Evolutionary conservation across 148 eudicot species (phyloP).

Genomic region (Nepenthes mirabilis): DNA sequence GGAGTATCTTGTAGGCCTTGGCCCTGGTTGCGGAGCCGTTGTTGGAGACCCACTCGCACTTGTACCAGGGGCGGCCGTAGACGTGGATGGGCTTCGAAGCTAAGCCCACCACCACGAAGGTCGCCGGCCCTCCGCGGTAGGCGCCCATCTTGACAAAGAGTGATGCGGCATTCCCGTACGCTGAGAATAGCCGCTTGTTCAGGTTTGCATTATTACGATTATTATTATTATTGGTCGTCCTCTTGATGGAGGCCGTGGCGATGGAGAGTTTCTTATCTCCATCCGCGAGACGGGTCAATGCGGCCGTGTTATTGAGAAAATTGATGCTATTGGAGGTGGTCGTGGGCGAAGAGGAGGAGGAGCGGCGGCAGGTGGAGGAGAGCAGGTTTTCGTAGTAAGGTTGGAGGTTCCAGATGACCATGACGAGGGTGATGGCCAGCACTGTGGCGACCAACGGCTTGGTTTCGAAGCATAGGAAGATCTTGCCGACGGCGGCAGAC

Average conservation of each 20-base stretch:
- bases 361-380: slow-evolving; percentile 17
- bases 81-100: slow-evolving; percentile 47
- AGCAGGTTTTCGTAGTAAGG: slow-evolving; percentile 42
- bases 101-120: slow-evolving; percentile 35
- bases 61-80: slow-evolving; percentile 34
- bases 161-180: slow-evolving; percentile 46
- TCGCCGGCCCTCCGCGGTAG: slow-evolving; percentile 33
- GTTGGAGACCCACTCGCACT: slow-evolving; percentile 38
- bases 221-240: too few relatives aligned
- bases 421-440: slow-evolving; percentile 29
- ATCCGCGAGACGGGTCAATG: neutral
- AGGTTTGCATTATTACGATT: slow-evolving; percentile 7
- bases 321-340: neutral
- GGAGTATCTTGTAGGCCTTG: slow-evolving; percentile 39
- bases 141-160: slow-evolving; percentile 54
- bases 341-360: slow-evolving; percentile 3
- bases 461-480: slow-evolving; percentile 28
- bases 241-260: neutral
- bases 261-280: slow-evolving; percentile 3
- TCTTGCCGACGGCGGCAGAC: slow-evolving; percentile 10
- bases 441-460: slow-evolving; percentile 40
- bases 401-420: slow-evolving; percentile 41
- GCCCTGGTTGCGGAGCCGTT: slow-evolving; percentile 14
- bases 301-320: neutral
- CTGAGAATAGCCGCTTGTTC: slow-evolving; percentile 25